Conservation (phyloP, 768 basidiomycete genomes). For the Russula ochroleuca region DNA sequence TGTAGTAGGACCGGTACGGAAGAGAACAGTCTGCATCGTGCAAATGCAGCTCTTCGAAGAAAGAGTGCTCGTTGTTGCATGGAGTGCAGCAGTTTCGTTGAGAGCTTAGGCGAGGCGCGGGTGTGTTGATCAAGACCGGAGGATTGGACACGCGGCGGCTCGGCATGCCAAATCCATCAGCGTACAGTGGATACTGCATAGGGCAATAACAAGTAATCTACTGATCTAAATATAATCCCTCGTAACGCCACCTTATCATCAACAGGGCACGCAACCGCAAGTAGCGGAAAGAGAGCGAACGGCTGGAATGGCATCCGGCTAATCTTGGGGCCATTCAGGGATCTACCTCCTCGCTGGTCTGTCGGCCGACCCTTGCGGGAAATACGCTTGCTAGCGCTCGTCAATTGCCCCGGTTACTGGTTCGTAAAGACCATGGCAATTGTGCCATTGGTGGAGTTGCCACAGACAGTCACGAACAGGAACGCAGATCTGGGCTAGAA, state of each 20-base stretch:
- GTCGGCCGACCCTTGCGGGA: not conserved
- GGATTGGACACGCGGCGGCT: not conserved
- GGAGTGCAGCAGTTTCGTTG: not conserved
- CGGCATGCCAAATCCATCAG: not conserved
- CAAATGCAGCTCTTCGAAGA: not conserved
- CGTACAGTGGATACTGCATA: no score
- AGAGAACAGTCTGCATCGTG: not conserved
- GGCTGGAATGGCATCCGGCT: not conserved
- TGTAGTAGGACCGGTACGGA: not conserved
- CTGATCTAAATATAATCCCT: no score
- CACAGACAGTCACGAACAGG: not conserved
- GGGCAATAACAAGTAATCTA: no score
- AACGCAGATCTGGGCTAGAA: not conserved
- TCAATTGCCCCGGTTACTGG: not conserved
- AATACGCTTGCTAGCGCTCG: not conserved
- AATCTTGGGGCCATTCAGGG: not conserved
- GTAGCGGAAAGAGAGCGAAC: not conserved
- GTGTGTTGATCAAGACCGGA: not conserved
- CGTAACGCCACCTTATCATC: no score
- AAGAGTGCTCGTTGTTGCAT: conserved; percentile 9
- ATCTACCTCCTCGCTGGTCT: no score
- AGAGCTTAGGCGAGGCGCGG: not conserved
- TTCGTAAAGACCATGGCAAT: not conserved
- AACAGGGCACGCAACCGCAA: no score
- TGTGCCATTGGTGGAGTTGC: not conserved